Base-by-base conservation (phyloP, 176 grass and related monocot species). In the Carex littledalei region DNA sequence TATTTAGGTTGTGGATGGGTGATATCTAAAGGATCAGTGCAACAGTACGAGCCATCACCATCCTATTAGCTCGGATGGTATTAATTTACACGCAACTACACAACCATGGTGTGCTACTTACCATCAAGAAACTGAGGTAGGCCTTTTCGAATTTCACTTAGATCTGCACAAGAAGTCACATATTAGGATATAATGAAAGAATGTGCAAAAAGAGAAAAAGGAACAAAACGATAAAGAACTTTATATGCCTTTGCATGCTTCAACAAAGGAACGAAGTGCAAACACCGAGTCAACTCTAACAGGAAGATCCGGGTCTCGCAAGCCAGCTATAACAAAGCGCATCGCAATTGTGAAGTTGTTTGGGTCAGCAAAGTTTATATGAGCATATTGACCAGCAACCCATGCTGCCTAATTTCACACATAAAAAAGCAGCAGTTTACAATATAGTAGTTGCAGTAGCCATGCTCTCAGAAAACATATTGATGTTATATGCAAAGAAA, bases 331-430 rank as follows among this genome's bases (percentile, higher is more conserved):
- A 52, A 97, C 90, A 83, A 57, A 90, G 37, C 89, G 90, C 86
- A 97, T 92, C 3, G 90, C 91, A 58, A 24, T 88, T 56, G 85
- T 90, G 67, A 97, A 97, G 73, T 94, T 94, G 62, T 79, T 81
- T 3, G 73, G 88, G 10, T 94, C 88, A 32, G 68, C 89, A 59
- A 97, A 97, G 70, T 86, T 94, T 69, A 97, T 94, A 86, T 94
- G 91, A 22, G 94, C 94, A 90, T 97, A 97, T 87, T 97, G 94
- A 39, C 94, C 94, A 86, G 94, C 91, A 89, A 97, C 94, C 94
- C 94, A 97, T 86, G 92, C 94, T 69, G 94, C 94, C 94, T 97
- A 82, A 57, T 82, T 59, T 16, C 79, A 75, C 3, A 74, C 18
- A 63, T 8, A 24, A 55, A 54, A 8, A 77, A 54, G 29, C 29